Evolutionary conservation across 1,284 basidiomycete genomes (phyloP), one percentile per base, ranked within the genome.

Genomic region (Takashimella koratensis): DNA sequence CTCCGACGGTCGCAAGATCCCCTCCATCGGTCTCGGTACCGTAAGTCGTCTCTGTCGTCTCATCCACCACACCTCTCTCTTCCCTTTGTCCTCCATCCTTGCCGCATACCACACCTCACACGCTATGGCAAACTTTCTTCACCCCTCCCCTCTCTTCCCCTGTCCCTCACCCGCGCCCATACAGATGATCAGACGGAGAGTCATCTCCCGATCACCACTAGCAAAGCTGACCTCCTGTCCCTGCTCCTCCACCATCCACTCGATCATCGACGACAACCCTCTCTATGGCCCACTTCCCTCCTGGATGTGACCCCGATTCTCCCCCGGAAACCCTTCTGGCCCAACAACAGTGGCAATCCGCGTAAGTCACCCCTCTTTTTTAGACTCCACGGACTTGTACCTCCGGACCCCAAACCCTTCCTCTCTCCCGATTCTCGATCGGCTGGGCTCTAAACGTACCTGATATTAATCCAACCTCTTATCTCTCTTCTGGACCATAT

Each of bases 1-100:
- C 56, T 68, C 65, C 59, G 73, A 71, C 60, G 75, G 74, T 19
- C 60, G 65, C 47, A 65, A 65, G 56, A 75, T 77, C 66, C 76
- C 76, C 51, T 61, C 69, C 30, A 62, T 76, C 68, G 79, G 79
- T 54, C 76, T 80, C 47, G 79, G 79, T 56, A 79, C 78, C 40
- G 79, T 78, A 71, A 73, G 76, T 67, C 60, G 60, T 21, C 51
- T 58, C 51, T 64, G 43, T 50, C 24, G 41, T 36, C 25, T 26
- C 39, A 5, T 51, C 36, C 11, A 19, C 16, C 22, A n/a, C 36
- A 40, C n/a, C 12, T 11, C 12, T n/a, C 10, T 20, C 11, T 44
- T 44, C 43, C 11, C 45, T 43, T 27, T 19, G 19, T 24, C 26
- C 21, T 30, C 20, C n/a, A 27, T 46, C 26, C 45, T 39, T 43